phyloP scores from a whole-genome alignment of 192 early-diverging fungal genomes.

The Coemansia sp. region DNA sequence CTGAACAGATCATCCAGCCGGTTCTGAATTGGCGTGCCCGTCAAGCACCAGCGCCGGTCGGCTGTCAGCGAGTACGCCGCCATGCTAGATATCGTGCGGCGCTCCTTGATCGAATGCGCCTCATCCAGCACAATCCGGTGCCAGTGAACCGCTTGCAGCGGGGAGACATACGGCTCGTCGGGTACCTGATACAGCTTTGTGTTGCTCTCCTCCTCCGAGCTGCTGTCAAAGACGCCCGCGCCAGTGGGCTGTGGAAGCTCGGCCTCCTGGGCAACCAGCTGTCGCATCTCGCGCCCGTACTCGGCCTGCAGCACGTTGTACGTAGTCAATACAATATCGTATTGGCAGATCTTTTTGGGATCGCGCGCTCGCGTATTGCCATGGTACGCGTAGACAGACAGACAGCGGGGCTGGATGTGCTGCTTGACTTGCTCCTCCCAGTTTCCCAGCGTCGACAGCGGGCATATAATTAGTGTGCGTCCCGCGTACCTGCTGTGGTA shows the following conservation, averaged over 20 bases:
- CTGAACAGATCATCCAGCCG: constrained; percentile 86
- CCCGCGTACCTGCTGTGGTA: constrained; percentile 54
- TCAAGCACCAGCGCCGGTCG: constrained; percentile 83
- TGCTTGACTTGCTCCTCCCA: constrained; percentile 73
- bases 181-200: constrained; percentile 38
- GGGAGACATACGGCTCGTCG: constrained; percentile 48
- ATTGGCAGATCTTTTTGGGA: constrained; percentile 56
- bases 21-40: constrained; percentile 92
- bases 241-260: neutral
- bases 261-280: constrained; percentile 21
- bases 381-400: constrained; percentile 68
- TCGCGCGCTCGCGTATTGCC: constrained; percentile 57
- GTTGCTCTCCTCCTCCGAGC: constrained; percentile 41
- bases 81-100: constrained; percentile 72
- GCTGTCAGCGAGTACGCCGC: constrained; percentile 73
- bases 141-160: constrained; percentile 70
- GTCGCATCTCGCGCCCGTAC: constrained; percentile 46
- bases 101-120: constrained; percentile 91
- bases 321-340: constrained; percentile 77
- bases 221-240: constrained; percentile 26
- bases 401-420: constrained; percentile 45
- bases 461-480: constrained; percentile 73
- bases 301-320: constrained; percentile 69
- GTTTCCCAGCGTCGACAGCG: constrained; percentile 71
- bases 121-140: constrained; percentile 92